These are phyloP conservation scores for Globisporangium solare DNA, from an alignment of 352 stramenopile species.

Conservation along the genomic window DNA sequence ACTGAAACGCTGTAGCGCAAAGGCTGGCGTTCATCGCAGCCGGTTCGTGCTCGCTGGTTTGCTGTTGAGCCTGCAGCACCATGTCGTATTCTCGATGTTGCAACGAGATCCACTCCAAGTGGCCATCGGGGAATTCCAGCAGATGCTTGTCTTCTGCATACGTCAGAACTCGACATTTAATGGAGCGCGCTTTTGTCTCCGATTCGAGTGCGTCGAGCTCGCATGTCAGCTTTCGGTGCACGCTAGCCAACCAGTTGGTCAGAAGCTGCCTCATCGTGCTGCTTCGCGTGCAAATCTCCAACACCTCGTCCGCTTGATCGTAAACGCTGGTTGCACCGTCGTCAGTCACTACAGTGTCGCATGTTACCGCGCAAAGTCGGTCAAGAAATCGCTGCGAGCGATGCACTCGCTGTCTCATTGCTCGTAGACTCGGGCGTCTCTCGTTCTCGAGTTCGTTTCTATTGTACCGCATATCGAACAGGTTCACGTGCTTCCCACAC, in stretches of 20 bases:
- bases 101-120: slow-evolving; percentile 41
- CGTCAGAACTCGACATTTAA: slow-evolving; percentile 38
- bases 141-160: slow-evolving; percentile 37
- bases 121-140: slow-evolving; percentile 51
- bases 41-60: not conserved
- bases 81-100: slow-evolving; percentile 40
- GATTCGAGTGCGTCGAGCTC: slow-evolving; percentile 3
- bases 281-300: slow-evolving; percentile 2
- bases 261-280: slow-evolving; percentile 2
- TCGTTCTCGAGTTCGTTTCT: not conserved
- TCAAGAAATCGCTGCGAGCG: slow-evolving; percentile 5
- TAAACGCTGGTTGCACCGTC: not conserved
- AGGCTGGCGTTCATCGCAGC: too few species aligned
- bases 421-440: slow-evolving; percentile 2
- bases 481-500: slow-evolving; percentile 54
- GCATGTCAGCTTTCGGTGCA: slow-evolving; percentile 2
- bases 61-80: not conserved
- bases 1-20: slow-evolving; percentile 18
- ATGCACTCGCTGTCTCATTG: slow-evolving; percentile 3
- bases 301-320: not conserved
- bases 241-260: slow-evolving; percentile 2
- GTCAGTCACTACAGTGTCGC: too few species aligned
- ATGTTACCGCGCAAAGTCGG: not conserved
- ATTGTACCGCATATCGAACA: slow-evolving; percentile 27
- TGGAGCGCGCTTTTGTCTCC: slow-evolving; percentile 11